These are phyloP conservation scores for Chimonanthus praecox DNA, from an alignment of 164 flowering plant genomes.

Conservation along the genomic window DNA sequence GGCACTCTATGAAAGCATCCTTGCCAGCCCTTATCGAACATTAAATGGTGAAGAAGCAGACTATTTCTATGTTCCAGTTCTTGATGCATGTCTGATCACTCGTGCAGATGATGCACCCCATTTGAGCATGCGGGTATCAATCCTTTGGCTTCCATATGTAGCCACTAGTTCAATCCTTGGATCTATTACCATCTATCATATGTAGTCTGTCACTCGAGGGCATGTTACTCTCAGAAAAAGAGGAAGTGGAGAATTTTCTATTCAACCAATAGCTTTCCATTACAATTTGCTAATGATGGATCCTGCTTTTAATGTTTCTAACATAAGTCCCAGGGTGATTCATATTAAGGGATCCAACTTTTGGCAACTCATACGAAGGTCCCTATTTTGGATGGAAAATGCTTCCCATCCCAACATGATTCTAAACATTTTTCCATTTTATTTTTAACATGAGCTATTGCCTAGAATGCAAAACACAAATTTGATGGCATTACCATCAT, in stretches of 20 bases:
- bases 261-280: background rate
- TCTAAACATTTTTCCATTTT: too few relatives aligned
- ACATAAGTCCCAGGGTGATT: too few relatives aligned
- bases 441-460: background rate
- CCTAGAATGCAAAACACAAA: background rate
- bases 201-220: background rate
- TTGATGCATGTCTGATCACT: slow-evolving; percentile 90
- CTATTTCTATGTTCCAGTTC: slow-evolving; percentile 91
- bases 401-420: background rate
- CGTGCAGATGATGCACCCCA: slow-evolving; percentile 99
- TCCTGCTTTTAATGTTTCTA: too few relatives aligned
- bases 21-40: slow-evolving; percentile 82
- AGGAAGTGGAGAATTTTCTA: background rate
- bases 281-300: too few relatives aligned
- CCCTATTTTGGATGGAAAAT: background rate
- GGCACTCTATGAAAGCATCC: slow-evolving; percentile 81
- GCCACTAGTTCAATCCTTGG: background rate
- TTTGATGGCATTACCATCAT: background rate
- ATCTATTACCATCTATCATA: background rate
- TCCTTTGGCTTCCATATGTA: background rate
- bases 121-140: slow-evolving; percentile 61
- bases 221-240: background rate
- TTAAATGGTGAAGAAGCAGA: slow-evolving; percentile 94
- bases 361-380: background rate
- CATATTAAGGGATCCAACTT: background rate